Evolutionary conservation across 129 eudicot species (phyloP).

Genomic region (Logfia minima): DNA sequence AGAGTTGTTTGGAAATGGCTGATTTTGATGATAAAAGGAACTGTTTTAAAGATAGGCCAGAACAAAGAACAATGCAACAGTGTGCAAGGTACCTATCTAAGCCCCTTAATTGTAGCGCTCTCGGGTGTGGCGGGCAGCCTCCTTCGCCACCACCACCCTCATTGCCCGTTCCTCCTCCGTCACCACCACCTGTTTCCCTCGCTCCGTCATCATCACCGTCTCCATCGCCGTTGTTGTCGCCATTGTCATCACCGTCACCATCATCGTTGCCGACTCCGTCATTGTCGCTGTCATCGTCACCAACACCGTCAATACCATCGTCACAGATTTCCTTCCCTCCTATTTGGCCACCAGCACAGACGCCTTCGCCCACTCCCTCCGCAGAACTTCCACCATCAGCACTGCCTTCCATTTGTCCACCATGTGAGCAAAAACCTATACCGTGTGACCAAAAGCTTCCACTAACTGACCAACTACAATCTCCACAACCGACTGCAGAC

Average conservation of each 20-base stretch:
- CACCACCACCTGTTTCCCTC: slow-evolving; percentile 9
- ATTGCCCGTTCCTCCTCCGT: neutral
- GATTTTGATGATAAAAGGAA: slow-evolving; percentile 44
- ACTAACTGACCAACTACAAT: slow-evolving; percentile 1
- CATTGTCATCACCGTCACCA: slow-evolving; percentile 9
- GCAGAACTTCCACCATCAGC: neutral
- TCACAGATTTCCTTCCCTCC: slow-evolving; percentile 23
- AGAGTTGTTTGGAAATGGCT: slow-evolving; percentile 30
- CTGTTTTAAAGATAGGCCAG: slow-evolving; percentile 46
- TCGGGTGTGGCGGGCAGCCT: slow-evolving; percentile 40
- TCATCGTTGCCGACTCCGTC: too few relatives aligned
- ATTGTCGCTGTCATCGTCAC: neutral
- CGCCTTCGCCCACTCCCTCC: neutral
- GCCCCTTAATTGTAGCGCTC: slow-evolving; percentile 42
- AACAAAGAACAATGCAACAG: slow-evolving; percentile 41
- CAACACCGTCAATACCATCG: slow-evolving; percentile 19
- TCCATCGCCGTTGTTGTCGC: slow-evolving; percentile 19
- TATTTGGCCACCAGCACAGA: neutral
- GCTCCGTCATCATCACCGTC: slow-evolving; percentile 21
- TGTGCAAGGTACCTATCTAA: slow-evolving; percentile 47
- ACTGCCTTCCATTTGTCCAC: slow-evolving; percentile 24
- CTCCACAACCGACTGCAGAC: neutral
- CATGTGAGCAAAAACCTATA: slow-evolving; percentile 18
- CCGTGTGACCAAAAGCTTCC: neutral
- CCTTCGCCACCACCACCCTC: slow-evolving; percentile 31